Evolutionary conservation across 495 filamentous ascomycete species (phyloP), one percentile per base, ranked within the genome.

Genomic region (Penicillium argentinense): DNA sequence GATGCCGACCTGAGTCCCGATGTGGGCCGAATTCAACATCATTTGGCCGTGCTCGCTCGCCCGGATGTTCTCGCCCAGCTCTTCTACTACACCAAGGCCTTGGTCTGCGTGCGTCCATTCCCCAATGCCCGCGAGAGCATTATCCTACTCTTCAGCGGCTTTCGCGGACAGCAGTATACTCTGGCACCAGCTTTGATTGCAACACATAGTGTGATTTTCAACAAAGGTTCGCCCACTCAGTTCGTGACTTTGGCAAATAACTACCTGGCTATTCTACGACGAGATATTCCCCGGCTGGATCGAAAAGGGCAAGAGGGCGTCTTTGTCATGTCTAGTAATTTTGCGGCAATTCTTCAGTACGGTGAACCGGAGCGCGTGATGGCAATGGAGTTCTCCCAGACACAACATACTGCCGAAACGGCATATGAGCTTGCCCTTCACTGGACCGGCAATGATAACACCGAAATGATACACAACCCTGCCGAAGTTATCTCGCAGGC

Each of bases 21-120:
- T 3, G 76, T 85, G 13, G 90, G 90, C 0, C 70, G 91, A 1
- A 73, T 95, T 3, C 89, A 93, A 43, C 91, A 95, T 63, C 90
- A 95, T 59, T 73, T 93, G 5, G 91, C 87, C 0, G 89, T 95
- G 12, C 67, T 95, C 12, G 85, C 89, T 9, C 74, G 88, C 9
- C 88, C 87, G 0, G 85, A 89, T 55, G 72, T 79, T 2, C 53
- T 89, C 0, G 83, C 85, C 51, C 89, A 95, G 59, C 64, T 95
- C 0, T 91, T 84, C 48, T 86, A 84, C 53, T 95, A 93, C 59
- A 73, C 69, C 22, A 77, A 75, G 37, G 67, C 77, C 6, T 59
- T 81, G 18, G 63, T 73, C 24, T 69, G 68, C 47, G 50, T 69
- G 13, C 57, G 56, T 9, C 79, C 83, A 0, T 89, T 87, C 49